A percentile compares a stretch with the other conserved stretches of the same genome.
These are phyloP conservation scores for Dalechampia spathulata DNA, from an alignment of 441 rosid species.

Conservation along the genomic window DNA sequence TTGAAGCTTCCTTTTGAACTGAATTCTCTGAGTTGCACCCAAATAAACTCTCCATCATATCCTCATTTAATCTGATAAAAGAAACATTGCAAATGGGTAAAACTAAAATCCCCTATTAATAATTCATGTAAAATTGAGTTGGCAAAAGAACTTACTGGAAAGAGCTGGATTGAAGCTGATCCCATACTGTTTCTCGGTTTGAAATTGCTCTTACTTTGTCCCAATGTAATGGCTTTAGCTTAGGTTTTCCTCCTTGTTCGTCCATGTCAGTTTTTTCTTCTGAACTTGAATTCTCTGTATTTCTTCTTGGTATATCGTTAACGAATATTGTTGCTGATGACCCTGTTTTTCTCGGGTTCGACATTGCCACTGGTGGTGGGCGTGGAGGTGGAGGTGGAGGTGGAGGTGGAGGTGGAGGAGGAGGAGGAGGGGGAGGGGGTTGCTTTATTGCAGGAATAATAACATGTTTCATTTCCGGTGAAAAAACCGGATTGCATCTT, in stretches of 20 bases:
- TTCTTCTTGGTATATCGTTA: slow-evolving; percentile 26
- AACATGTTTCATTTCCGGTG: slow-evolving; percentile 90
- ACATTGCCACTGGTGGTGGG: slow-evolving; percentile 24
- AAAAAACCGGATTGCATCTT: slow-evolving; percentile 35
- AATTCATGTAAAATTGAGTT: too few relatives aligned
- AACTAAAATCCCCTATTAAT: too few relatives aligned
- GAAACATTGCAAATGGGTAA: slow-evolving; percentile 5
- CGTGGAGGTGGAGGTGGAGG: slow-evolving; percentile 61
- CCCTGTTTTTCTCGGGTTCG: slow-evolving; percentile 31
- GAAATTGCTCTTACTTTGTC: slow-evolving; percentile 97
- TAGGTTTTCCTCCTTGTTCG: slow-evolving; percentile 67
- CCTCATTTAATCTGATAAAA: slow-evolving; percentile 84
- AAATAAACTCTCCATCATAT: slow-evolving; percentile 91
- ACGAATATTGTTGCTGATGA: slow-evolving; percentile 19
- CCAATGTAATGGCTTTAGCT: slow-evolving; percentile 90
- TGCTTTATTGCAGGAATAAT: slow-evolving; percentile 74
- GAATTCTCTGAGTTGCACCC: slow-evolving; percentile 67
- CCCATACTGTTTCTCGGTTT: slow-evolving; percentile 98
- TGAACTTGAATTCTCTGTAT: slow-evolving; percentile 31
- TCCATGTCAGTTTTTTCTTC: slow-evolving; percentile 51
- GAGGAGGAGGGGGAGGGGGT: slow-evolving; percentile 23
- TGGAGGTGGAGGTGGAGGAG: slow-evolving; percentile 43
- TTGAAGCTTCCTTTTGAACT: slow-evolving; percentile 50
- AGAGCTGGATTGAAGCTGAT: slow-evolving; percentile 87
- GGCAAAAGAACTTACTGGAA: slow-evolving; percentile 94